Conservation (phyloP, 352 stramenopile species). For the Aphanomyces astaci region DNA sequence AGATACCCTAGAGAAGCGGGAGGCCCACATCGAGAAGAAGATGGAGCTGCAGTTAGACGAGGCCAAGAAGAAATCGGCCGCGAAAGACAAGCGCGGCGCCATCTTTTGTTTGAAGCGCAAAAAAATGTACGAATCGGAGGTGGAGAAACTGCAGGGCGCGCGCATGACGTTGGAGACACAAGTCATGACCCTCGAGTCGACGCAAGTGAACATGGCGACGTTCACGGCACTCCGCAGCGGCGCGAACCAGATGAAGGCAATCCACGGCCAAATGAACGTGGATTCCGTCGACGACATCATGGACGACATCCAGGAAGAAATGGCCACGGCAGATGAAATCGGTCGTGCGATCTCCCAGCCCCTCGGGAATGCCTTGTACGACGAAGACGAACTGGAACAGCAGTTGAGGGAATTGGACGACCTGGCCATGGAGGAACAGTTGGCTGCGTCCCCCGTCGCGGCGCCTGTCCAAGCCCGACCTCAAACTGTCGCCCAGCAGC, state of each 20-base stretch:
- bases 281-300: conserved; percentile 98
- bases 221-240: conserved; percentile 91
- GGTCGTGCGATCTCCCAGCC: conserved; percentile 89
- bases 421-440: conserved; percentile 85
- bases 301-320: conserved; percentile 97
- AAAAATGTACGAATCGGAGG: conserved; percentile 97
- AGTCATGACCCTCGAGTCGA: conserved; percentile 87
- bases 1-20: conserved; percentile 88
- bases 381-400: conserved; percentile 92
- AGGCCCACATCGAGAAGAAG: conserved; percentile 96
- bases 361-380: conserved; percentile 86
- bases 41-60: conserved; percentile 89
- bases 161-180: conserved; percentile 95
- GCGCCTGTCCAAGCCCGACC: conserved; percentile 21
- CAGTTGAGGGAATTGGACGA: conserved; percentile 92
- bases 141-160: conserved; percentile 95
- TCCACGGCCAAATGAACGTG: conserved; percentile 92
- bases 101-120: conserved; percentile 98
- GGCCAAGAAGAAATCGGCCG: conserved; percentile 93
- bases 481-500: conserved; percentile 1
- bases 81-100: conserved; percentile 96
- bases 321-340: conserved; percentile 94
- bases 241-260: conserved; percentile 92
- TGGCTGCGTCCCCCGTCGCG: conserved; percentile 34
- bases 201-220: conserved; percentile 94